These are phyloP conservation scores for Pisolithus tinctorius DNA, from an alignment of 768 basidiomycete genomes.

Conservation along the genomic window DNA sequence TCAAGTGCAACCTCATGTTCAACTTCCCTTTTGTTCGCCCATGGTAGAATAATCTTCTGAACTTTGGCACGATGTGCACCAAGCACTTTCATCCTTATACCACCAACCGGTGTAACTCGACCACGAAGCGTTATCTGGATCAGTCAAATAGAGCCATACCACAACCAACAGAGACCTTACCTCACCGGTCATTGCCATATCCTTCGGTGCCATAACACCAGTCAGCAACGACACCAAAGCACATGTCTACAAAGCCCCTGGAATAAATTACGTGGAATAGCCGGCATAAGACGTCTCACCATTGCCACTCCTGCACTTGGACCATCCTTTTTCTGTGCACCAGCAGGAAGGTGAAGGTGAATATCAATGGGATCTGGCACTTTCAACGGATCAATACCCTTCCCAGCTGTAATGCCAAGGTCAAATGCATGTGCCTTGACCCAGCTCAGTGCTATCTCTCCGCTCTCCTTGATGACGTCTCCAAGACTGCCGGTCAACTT, in stretches of 20 bases:
- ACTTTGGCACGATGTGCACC: slow-evolving; percentile 86
- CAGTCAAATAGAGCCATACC: not conserved
- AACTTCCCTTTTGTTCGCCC: slow-evolving; percentile 81
- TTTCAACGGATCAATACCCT: slow-evolving; percentile 69
- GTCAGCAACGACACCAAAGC: slow-evolving; percentile 84
- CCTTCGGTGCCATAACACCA: slow-evolving; percentile 62
- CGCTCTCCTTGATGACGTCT: slow-evolving; percentile 90
- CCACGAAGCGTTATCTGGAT: slow-evolving; percentile 73
- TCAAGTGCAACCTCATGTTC: slow-evolving; percentile 77
- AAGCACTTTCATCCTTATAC: slow-evolving; percentile 87
- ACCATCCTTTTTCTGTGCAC: slow-evolving; percentile 91
- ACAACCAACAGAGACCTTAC: slow-evolving; percentile 28
- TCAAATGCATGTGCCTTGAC: slow-evolving; percentile 82
- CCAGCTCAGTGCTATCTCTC: slow-evolving; percentile 87
- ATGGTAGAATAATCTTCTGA: slow-evolving; percentile 77
- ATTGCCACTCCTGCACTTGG: slow-evolving; percentile 89
- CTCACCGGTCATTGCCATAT: slow-evolving; percentile 89
- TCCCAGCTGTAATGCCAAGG: slow-evolving; percentile 64
- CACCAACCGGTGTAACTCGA: slow-evolving; percentile 77
- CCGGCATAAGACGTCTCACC: slow-evolving; percentile 34
- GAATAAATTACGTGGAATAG: not conserved
- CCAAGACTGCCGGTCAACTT: slow-evolving; percentile 82
- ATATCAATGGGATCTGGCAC: slow-evolving; percentile 70
- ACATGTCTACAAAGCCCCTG: slow-evolving; percentile 44
- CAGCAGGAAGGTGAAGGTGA: slow-evolving; percentile 84